Conservation (phyloP, 176 grass and related monocot species). For the Cenchrus fungigraminus region DNA sequence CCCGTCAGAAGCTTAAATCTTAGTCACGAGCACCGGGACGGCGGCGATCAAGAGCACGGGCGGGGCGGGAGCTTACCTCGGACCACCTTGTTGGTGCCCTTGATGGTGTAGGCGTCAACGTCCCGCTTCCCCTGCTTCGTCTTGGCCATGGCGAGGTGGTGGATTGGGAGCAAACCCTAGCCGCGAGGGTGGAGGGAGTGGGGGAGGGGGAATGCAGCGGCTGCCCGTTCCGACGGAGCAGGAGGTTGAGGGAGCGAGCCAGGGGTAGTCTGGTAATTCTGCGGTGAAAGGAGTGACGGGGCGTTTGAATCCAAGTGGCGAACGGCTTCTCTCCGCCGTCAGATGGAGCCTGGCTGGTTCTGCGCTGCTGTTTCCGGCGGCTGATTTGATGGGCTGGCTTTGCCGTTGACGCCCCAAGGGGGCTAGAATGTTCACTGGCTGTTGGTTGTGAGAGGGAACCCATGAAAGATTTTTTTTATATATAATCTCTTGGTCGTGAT, state of each 20-base stretch:
- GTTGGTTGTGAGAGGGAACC: background rate
- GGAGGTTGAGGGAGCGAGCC: background rate
- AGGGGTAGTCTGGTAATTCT: conserved; percentile 42
- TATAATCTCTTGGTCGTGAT: background rate
- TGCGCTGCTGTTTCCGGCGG: conserved; percentile 13
- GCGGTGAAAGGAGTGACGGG: background rate
- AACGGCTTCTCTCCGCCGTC: conserved; percentile 35
- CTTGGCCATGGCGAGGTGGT: conserved; percentile 62
- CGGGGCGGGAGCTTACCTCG: conserved; percentile 46
- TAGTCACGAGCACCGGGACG: too few relatives aligned
- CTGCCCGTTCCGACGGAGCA: conserved; percentile 38
- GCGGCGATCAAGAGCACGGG: too few relatives aligned
- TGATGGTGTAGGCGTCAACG: conserved; percentile 79
- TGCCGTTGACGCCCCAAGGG: background rate
- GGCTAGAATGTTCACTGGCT: background rate
- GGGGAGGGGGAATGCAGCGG: background rate
- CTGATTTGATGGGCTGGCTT: background rate
- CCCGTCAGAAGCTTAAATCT: conserved; percentile 18
- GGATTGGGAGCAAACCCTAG: conserved; percentile 45
- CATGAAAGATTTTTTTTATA: background rate
- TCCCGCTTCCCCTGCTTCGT: conserved; percentile 81
- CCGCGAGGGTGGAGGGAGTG: background rate
- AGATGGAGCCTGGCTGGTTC: conserved; percentile 12
- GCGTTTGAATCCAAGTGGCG: conserved; percentile 44
- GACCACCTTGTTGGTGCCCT: conserved; percentile 75